Conservation (phyloP, 768 basidiomycete species). For the Rhodotorula paludigena region DNA sequence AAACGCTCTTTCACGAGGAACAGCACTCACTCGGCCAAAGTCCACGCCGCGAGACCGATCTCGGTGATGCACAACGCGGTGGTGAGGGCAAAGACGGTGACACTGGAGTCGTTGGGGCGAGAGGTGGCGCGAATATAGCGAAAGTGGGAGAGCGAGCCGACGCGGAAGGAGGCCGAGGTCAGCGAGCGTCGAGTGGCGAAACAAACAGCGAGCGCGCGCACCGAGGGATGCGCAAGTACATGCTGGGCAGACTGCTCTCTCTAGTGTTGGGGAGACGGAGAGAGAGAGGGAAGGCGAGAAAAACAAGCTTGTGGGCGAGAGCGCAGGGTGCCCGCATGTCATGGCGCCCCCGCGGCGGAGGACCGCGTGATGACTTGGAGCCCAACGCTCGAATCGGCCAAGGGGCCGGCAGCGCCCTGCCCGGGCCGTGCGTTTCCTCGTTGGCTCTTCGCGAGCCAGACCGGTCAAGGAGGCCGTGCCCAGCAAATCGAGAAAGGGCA, state of each 20-base stretch:
- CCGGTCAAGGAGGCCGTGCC: too few relatives aligned
- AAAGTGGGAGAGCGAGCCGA: not conserved
- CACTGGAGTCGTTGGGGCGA: not conserved
- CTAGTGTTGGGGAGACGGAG: not conserved
- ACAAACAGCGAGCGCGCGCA: not conserved
- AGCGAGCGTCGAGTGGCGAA: not conserved
- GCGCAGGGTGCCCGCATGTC: too few relatives aligned
- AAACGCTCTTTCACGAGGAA: not conserved
- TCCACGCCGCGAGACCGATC: constrained; percentile 25
- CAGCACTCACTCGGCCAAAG: constrained; percentile 3
- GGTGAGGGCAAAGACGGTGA: constrained; percentile 17
- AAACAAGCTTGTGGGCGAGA: not conserved
- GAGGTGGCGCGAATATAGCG: not conserved
- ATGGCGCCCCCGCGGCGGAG: too few relatives aligned
- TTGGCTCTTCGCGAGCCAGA: too few relatives aligned
- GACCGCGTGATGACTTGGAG: too few relatives aligned
- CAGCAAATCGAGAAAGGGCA: too few relatives aligned
- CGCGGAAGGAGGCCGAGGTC: too few relatives aligned
- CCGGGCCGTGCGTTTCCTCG: too few relatives aligned
- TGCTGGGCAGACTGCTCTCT: not conserved
- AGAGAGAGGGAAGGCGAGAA: not conserved
- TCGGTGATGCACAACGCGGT: constrained; percentile 13
- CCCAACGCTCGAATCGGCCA: too few relatives aligned
- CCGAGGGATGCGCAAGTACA: constrained; percentile 2
- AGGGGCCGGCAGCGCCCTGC: too few relatives aligned